Percentiles rank a stretch among this genome's conserved stretches.
These are phyloP conservation scores for Iodosphaeria phyllophila DNA, from an alignment of 2,329 filamentous ascomycete species.

Conservation along the genomic window DNA sequence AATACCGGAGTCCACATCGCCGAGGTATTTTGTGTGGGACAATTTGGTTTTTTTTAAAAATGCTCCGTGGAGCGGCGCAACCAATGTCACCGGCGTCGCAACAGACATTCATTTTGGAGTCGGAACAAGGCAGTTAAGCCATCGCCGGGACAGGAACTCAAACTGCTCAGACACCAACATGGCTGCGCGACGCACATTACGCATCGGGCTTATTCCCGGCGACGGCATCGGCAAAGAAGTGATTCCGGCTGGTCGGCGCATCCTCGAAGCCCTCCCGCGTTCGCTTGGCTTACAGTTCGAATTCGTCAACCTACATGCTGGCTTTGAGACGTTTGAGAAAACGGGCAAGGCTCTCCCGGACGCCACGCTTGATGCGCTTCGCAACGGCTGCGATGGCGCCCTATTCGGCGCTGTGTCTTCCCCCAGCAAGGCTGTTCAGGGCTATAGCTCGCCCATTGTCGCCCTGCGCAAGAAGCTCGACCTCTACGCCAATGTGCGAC, in stretches of 20 bases:
- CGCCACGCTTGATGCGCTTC: slow-evolving; percentile 74
- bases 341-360: slow-evolving; percentile 80
- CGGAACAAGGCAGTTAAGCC: too few relatives aligned
- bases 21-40: too few relatives aligned
- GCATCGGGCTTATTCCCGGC: slow-evolving; percentile 91
- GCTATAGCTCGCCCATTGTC: slow-evolving; percentile 93
- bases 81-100: too few relatives aligned
- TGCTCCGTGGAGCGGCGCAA: too few relatives aligned
- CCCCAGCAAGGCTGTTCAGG: slow-evolving; percentile 72
- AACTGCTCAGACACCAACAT: too few relatives aligned
- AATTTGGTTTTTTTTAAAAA: too few relatives aligned
- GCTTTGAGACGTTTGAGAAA: slow-evolving; percentile 83
- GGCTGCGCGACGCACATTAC: too few relatives aligned
- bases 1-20: too few relatives aligned
- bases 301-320: slow-evolving; percentile 83
- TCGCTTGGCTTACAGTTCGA: slow-evolving; percentile 86
- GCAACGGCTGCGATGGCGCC: slow-evolving; percentile 83
- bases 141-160: too few relatives aligned
- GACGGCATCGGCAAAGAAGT: slow-evolving; percentile 98
- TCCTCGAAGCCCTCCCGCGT: slow-evolving; percentile 84
- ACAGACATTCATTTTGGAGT: too few relatives aligned
- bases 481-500: slow-evolving; percentile 93
- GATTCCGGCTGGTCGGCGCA: slow-evolving; percentile 78
- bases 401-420: slow-evolving; percentile 94
- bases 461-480: slow-evolving; percentile 88